A percentile compares a stretch with the other conserved stretches of the same genome.
phyloP scores from a whole-genome alignment of 2,329 filamentous ascomycete genomes.

The Monosporascus sp. region DNA sequence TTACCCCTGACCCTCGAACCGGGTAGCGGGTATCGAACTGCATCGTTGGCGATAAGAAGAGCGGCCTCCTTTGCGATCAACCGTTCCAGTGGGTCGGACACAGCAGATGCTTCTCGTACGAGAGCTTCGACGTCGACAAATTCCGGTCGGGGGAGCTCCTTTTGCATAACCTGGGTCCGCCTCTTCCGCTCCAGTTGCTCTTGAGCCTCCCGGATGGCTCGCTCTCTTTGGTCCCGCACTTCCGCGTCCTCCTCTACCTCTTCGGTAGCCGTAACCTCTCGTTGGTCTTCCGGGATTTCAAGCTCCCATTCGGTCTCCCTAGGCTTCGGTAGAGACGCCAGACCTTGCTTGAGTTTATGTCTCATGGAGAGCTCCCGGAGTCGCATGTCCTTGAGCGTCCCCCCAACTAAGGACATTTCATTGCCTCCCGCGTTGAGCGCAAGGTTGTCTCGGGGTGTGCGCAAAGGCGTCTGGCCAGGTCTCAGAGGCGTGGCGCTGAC shows the following conservation, averaged over 20 bases:
- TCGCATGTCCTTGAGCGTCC: constrained; percentile 72
- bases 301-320: constrained; percentile 94
- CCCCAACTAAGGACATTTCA: constrained; percentile 60
- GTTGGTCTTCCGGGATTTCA: constrained; percentile 78
- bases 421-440: constrained; percentile 70
- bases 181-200: constrained; percentile 76
- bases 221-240: constrained; percentile 73
- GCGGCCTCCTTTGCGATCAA: constrained; percentile 74
- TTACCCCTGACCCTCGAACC: constrained; percentile 60
- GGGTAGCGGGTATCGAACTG: constrained; percentile 65
- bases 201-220: constrained; percentile 63
- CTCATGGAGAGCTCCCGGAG: constrained; percentile 64
- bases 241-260: constrained; percentile 59
- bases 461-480: constrained; percentile 75
- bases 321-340: constrained; percentile 83
- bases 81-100: constrained; percentile 59
- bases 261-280: constrained; percentile 47
- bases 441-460: constrained; percentile 84
- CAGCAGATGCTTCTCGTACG: constrained; percentile 54
- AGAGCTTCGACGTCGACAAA: constrained; percentile 66
- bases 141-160: constrained; percentile 69
- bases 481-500: constrained; percentile 63
- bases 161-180: constrained; percentile 88
- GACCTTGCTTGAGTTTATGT: constrained; percentile 61
- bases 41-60: constrained; percentile 75